phyloP scores from a whole-genome alignment of 1,139 yeast species.

The Taphrina confusa region DNA sequence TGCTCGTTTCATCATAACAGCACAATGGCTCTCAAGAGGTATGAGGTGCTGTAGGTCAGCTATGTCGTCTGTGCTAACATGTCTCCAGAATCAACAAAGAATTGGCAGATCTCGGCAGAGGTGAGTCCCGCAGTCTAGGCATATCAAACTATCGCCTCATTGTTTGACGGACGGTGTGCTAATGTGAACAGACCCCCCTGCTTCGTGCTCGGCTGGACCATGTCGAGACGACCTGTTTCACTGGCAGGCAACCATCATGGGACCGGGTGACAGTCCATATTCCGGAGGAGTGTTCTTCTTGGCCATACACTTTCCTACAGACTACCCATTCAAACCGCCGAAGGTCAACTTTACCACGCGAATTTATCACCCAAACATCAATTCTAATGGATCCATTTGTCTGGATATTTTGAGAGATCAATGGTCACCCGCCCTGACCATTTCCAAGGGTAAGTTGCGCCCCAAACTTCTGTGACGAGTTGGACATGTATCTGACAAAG shows the following conservation, averaged over 20 bases:
- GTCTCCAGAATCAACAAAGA: conserved; percentile 71
- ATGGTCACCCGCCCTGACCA: conserved; percentile 90
- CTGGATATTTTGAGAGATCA: conserved; percentile 82
- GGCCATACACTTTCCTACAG: conserved; percentile 91
- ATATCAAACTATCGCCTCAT: conserved; percentile 1
- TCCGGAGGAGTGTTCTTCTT: conserved; percentile 92
- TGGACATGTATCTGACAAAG: too few species aligned
- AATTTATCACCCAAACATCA: conserved; percentile 88
- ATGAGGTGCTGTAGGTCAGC: too few species aligned
- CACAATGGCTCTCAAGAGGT: conserved; percentile 28
- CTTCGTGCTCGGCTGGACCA: conserved; percentile 99
- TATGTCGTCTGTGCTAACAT: not conserved
- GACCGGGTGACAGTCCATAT: conserved; percentile 90
- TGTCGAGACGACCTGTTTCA: conserved; percentile 93
- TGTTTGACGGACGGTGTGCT: not conserved
- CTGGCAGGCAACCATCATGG: conserved; percentile 98
- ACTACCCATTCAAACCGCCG: conserved; percentile 93
- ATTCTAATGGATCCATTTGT: conserved; percentile 84
- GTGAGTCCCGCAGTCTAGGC: conserved; percentile 1
- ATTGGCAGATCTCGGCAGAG: conserved; percentile 85
- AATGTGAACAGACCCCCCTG: conserved; percentile 75
- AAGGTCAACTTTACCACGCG: conserved; percentile 87
- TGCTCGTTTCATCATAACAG: not conserved
- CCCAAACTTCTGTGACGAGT: too few species aligned
- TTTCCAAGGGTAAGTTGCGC: conserved; percentile 65